A percentile compares a stretch with the other conserved stretches of the same genome.
phyloP scores from a whole-genome alignment of 2,329 filamentous ascomycete genomes.

The Sordariomycetes sp. region DNA sequence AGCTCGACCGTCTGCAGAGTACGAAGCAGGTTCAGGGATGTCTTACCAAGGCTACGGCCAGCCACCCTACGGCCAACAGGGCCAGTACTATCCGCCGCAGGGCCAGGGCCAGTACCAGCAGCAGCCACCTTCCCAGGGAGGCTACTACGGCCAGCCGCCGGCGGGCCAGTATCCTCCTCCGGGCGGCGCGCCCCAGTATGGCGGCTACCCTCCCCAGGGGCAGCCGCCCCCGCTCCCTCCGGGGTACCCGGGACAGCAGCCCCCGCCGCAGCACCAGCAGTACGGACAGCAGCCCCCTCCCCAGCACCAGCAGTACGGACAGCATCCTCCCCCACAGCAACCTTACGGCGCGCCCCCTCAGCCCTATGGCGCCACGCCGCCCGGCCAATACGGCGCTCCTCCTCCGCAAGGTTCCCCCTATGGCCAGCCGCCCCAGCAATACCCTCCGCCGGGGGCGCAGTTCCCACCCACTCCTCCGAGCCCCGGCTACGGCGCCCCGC shows the following conservation, averaged over 20 bases:
- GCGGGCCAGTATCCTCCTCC: constrained; percentile 4
- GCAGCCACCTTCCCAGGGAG: constrained; percentile 5
- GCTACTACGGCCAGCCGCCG: constrained; percentile 11
- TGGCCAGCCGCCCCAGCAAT: constrained; percentile 14
- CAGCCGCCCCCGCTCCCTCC: not conserved
- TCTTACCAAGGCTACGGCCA: constrained; percentile 13
- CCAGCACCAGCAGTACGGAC: constrained; percentile 9
- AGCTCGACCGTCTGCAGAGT: not conserved
- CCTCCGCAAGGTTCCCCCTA: constrained; percentile 13
- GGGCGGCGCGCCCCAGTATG: not conserved
- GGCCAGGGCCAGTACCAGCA: constrained; percentile 10
- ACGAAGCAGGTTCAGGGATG: not conserved
- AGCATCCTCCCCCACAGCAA: constrained; percentile 15
- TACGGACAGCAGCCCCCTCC: constrained; percentile 8
- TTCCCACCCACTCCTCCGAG: constrained; percentile 47
- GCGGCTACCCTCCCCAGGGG: not conserved
- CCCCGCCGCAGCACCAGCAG: constrained; percentile 13
- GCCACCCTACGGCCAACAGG: constrained; percentile 14
- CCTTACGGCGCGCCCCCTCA: constrained; percentile 10
- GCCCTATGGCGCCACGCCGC: constrained; percentile 11
- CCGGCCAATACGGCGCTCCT: constrained; percentile 21
- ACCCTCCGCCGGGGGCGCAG: constrained; percentile 9
- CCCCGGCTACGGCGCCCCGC: constrained; percentile 60
- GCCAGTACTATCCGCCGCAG: constrained; percentile 16
- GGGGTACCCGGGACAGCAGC: not conserved